phyloP scores from a whole-genome alignment of 2,329 filamentous ascomycete genomes.

The Ophiostoma montium region DNA sequence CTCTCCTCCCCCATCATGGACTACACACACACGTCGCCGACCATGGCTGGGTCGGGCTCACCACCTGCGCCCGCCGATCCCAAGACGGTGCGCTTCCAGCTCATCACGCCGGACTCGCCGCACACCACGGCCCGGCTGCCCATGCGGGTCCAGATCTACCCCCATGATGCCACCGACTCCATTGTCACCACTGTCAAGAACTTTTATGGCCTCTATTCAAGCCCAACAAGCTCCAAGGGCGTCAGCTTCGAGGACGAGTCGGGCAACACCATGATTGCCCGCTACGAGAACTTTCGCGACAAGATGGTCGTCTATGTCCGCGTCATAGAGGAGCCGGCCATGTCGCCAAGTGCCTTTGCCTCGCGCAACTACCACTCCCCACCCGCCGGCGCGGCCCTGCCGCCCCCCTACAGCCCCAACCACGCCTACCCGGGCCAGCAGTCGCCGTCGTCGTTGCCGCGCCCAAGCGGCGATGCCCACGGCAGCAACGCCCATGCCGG shows the following conservation, averaged over 20 bases:
- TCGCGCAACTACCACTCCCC: slow-evolving; percentile 11
- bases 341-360: slow-evolving; percentile 27
- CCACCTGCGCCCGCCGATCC: slow-evolving; percentile 29
- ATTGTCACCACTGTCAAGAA: slow-evolving; percentile 98
- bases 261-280: slow-evolving; percentile 82
- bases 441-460: slow-evolving; percentile 34
- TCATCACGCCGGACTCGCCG: slow-evolving; percentile 53
- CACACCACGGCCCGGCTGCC: slow-evolving; percentile 61
- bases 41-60: slow-evolving; percentile 14
- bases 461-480: slow-evolving; percentile 19
- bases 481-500: background rate
- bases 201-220: slow-evolving; percentile 91
- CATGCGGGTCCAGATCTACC: slow-evolving; percentile 83
- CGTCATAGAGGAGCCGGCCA: slow-evolving; percentile 50
- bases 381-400: slow-evolving; percentile 18
- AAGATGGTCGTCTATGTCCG: slow-evolving; percentile 91
- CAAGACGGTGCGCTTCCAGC: slow-evolving; percentile 69
- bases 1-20: slow-evolving; percentile 4
- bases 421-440: slow-evolving; percentile 20
- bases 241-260: slow-evolving; percentile 90
- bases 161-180: slow-evolving; percentile 91
- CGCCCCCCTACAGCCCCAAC: slow-evolving; percentile 17
- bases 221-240: slow-evolving; percentile 52
- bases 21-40: slow-evolving; percentile 7
- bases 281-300: slow-evolving; percentile 88